These are phyloP conservation scores for Rhynchosporium graminicola DNA, from an alignment of 2,329 filamentous ascomycete genomes.

Conservation along the genomic window DNA sequence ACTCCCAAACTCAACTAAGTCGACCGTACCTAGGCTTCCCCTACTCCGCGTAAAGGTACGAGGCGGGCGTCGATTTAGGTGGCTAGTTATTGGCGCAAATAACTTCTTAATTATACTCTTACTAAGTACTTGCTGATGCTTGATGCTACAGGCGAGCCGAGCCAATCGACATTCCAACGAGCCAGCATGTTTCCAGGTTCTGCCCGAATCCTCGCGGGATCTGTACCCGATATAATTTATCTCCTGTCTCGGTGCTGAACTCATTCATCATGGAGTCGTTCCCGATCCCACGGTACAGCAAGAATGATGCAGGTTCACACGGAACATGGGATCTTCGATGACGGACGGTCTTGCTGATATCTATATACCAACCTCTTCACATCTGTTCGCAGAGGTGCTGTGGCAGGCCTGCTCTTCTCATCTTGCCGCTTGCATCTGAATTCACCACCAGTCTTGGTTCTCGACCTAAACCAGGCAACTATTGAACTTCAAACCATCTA, in stretches of 20 bases:
- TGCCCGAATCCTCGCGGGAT: not conserved
- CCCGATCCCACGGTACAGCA: not conserved
- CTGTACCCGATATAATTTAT: not conserved
- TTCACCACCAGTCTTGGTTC: not conserved
- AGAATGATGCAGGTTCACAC: not conserved
- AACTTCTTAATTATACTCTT: not conserved
- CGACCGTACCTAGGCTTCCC: not conserved
- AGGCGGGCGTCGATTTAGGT: not conserved
- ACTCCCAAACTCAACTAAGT: not conserved
- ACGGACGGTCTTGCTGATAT: not conserved
- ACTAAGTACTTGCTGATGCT: not conserved
- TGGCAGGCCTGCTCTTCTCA: not conserved
- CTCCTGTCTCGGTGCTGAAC: not conserved
- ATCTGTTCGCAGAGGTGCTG: not conserved
- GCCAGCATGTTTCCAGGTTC: not conserved
- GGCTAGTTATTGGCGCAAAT: not conserved
- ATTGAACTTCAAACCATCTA: not conserved
- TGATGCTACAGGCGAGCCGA: not conserved
- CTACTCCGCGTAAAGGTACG: not conserved
- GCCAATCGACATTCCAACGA: not conserved
- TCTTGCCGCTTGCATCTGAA: not conserved
- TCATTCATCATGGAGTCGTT: not conserved
- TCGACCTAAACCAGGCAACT: not conserved
- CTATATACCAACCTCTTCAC: not conserved
- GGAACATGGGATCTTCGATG: not conserved